These are phyloP conservation scores for Paraconiothyrium brasiliense DNA, from an alignment of 2,329 filamentous ascomycete genomes.

Conservation along the genomic window DNA sequence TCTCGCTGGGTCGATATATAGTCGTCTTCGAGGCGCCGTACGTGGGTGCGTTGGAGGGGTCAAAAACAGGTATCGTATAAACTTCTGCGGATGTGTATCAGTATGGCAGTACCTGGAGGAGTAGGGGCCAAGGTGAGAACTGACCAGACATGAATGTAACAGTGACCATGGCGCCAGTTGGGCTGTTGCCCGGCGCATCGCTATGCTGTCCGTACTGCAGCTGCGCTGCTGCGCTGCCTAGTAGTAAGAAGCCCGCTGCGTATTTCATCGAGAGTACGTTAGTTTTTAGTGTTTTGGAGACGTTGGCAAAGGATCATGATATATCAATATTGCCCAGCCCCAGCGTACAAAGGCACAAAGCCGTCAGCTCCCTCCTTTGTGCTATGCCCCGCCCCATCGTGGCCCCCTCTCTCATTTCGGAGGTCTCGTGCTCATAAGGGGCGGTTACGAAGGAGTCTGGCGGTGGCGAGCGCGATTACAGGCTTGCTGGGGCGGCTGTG, in stretches of 20 bases:
- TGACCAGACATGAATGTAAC: conserved; percentile 12
- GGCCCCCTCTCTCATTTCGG: conserved; percentile 3
- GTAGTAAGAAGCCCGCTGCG: conserved; percentile 3
- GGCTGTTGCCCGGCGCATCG: conserved; percentile 1
- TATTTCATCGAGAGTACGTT: conserved; percentile 7
- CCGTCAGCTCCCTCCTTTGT: conserved; percentile 9
- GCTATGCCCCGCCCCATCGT: conserved; percentile 7
- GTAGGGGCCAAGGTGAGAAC: not conserved
- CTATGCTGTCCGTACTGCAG: conserved; percentile 10
- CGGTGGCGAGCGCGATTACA: conserved; percentile 1
- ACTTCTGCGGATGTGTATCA: not conserved
- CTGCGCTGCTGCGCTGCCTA: conserved; percentile 6
- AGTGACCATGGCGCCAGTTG: conserved; percentile 8
- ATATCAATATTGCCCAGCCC: conserved; percentile 2
- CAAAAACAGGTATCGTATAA: conserved; percentile 16
- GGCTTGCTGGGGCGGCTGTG: conserved; percentile 2
- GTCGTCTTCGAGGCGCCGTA: conserved; percentile 11
- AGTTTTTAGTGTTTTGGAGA: not conserved
- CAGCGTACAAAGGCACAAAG: conserved; percentile 1
- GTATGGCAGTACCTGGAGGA: not conserved
- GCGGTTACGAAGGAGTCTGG: not conserved
- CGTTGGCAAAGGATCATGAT: not conserved
- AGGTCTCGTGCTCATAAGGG: conserved; percentile 11
- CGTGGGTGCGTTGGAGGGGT: conserved; percentile 13
- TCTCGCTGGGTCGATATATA: conserved; percentile 7